Percentiles rank a stretch among this genome's conserved stretches.
These are phyloP conservation scores for Hymenoscyphus scutula DNA, from an alignment of 2,329 filamentous ascomycete genomes.

Conservation along the genomic window DNA sequence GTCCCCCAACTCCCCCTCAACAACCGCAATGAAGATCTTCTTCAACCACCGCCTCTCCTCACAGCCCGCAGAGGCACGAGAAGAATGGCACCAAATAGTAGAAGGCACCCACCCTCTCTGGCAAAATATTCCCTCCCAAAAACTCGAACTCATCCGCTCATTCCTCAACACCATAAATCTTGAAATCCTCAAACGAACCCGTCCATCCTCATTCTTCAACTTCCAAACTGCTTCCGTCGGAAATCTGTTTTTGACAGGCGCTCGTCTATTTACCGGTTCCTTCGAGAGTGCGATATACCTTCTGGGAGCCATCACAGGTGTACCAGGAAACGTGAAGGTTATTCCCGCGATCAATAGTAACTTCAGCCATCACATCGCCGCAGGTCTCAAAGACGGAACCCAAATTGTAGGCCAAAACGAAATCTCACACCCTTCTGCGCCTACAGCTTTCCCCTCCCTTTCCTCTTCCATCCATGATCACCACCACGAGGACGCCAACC, in stretches of 20 bases:
- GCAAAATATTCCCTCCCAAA: conserved; percentile 66
- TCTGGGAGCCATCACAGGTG: conserved; percentile 80
- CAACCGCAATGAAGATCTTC: conserved; percentile 71
- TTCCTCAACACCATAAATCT: conserved; percentile 75
- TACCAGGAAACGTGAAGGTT: conserved; percentile 72
- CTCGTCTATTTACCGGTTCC: conserved; percentile 84
- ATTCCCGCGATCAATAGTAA: conserved; percentile 92
- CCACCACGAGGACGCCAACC: conserved; percentile 71
- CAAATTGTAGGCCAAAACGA: conserved; percentile 89
- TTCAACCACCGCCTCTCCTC: conserved; percentile 83
- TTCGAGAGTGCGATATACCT: conserved; percentile 93
- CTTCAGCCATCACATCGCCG: conserved; percentile 92
- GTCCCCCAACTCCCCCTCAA: conserved; percentile 55
- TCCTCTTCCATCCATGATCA: conserved; percentile 24
- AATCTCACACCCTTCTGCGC: conserved; percentile 69
- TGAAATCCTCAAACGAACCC: conserved; percentile 73
- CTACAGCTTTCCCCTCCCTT: conserved; percentile 24
- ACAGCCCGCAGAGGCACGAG: conserved; percentile 57
- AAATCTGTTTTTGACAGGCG: conserved; percentile 79
- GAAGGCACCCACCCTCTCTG: conserved; percentile 79
- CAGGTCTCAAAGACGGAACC: conserved; percentile 71
- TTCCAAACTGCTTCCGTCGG: conserved; percentile 75
- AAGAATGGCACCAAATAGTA: conserved; percentile 86
- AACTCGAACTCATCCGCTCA: conserved; percentile 73
- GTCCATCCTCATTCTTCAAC: conserved; percentile 72